These are phyloP conservation scores for Apophysomyces elegans DNA, from an alignment of 371 early-diverging fungal species.

Conservation along the genomic window DNA sequence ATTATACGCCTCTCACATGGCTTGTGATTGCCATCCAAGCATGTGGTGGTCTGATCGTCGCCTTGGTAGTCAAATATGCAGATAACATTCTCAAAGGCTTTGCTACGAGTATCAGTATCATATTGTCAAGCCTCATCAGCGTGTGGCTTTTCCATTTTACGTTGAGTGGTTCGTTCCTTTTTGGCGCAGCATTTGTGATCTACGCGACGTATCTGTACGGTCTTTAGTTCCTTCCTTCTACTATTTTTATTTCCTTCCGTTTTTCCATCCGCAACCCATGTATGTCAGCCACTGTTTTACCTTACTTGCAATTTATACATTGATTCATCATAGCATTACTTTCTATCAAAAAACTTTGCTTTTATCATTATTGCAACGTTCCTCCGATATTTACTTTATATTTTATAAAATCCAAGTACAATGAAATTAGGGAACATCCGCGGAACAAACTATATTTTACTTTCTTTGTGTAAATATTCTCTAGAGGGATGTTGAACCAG, in stretches of 20 bases:
- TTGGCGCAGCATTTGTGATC: slow-evolving; percentile 80
- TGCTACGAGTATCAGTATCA: slow-evolving; percentile 94
- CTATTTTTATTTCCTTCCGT: not conserved
- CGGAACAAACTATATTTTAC: not conserved
- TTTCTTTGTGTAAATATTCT: slow-evolving; percentile 9
- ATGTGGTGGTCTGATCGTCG: slow-evolving; percentile 91
- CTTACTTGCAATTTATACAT: slow-evolving; percentile 2
- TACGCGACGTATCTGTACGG: slow-evolving; percentile 83
- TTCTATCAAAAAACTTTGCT: not conserved
- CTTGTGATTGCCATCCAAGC: slow-evolving; percentile 88
- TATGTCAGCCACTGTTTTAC: not conserved
- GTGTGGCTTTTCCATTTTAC: slow-evolving; percentile 79
- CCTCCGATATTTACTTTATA: too few relatives aligned
- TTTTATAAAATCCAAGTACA: too few relatives aligned
- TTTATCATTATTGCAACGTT: not conserved
- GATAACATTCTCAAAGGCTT: slow-evolving; percentile 97
- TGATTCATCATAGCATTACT: not conserved
- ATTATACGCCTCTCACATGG: slow-evolving; percentile 80
- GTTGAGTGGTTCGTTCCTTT: slow-evolving; percentile 71
- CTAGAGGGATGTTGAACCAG: slow-evolving; percentile 27
- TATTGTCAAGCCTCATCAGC: slow-evolving; percentile 79
- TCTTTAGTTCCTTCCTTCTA: slow-evolving; percentile 22
- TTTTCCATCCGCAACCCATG: not conserved
- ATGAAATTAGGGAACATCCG: not conserved
- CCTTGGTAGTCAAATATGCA: slow-evolving; percentile 94